Conservation (phyloP, 2,329 filamentous ascomycete species). For the Hypomyces rosellus region DNA sequence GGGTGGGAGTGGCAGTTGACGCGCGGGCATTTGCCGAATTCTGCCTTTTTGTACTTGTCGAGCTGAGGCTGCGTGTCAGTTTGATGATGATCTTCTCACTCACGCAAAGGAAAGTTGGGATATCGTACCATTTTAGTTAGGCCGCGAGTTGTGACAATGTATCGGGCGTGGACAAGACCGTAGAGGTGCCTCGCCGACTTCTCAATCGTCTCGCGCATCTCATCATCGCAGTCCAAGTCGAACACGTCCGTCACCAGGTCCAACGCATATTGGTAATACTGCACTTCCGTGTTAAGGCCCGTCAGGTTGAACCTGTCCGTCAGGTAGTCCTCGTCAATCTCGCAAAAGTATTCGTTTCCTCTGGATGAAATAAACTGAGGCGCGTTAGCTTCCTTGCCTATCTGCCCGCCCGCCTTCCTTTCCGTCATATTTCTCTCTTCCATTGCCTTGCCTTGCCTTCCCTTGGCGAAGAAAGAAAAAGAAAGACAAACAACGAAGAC, state of each 20-base stretch:
- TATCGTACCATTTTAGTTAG: conserved; percentile 84
- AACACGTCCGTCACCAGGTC: conserved; percentile 98
- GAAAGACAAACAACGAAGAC: neutral
- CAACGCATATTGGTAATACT: conserved; percentile 98
- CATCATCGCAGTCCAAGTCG: conserved; percentile 96
- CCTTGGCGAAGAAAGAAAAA: neutral
- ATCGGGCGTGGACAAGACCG: conserved; percentile 89
- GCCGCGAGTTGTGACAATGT: conserved; percentile 92
- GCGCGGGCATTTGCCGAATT: conserved; percentile 96
- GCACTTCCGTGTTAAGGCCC: conserved; percentile 91
- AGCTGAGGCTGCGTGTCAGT: conserved; percentile 49
- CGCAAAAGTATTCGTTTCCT: conserved; percentile 98
- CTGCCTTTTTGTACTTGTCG: conserved; percentile 97
- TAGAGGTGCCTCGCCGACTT: conserved; percentile 95
- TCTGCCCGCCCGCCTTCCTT: no score
- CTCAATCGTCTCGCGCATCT: conserved; percentile 96
- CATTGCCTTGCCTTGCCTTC: neutral
- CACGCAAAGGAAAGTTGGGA: neutral
- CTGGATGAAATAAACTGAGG: conserved; percentile 92
- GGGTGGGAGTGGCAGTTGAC: conserved; percentile 93
- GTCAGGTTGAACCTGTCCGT: conserved; percentile 98
- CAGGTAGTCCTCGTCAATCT: conserved; percentile 98
- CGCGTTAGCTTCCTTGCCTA: neutral
- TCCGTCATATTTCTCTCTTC: neutral
- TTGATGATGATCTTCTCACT: neutral